Conservation (phyloP, 345 rosid species). For the Aquilaria sinensis region DNA sequence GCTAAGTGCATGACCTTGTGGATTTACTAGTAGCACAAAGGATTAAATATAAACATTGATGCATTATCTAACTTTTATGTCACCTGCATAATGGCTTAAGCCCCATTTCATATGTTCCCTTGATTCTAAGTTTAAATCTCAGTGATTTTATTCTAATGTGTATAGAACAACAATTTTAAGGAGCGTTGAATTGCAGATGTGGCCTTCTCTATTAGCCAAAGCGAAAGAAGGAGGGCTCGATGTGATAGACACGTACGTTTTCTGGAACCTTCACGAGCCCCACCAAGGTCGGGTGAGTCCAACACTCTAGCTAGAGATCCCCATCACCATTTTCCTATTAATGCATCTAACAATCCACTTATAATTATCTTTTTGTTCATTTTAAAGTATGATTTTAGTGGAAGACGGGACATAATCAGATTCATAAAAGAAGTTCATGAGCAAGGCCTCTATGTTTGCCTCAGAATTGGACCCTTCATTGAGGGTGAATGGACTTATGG, state of each 20-base stretch:
- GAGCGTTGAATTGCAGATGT: conserved; percentile 31
- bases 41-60: neutral
- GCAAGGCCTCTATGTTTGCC: conserved; percentile 43
- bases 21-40: neutral
- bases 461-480: conserved; percentile 60
- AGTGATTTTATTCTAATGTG: neutral
- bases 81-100: no score
- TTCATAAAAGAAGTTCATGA: conserved; percentile 38
- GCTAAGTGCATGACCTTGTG: no score
- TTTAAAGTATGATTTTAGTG: conserved; percentile 49
- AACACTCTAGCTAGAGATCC: neutral
- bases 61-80: no score
- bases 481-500: conserved; percentile 70
- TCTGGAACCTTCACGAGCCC: conserved; percentile 65
- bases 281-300: conserved; percentile 35
- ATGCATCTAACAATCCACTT: neutral
- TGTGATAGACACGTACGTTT: conserved; percentile 51
- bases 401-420: conserved; percentile 32
- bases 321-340: neutral
- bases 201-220: conserved; percentile 45
- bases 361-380: neutral
- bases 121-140: no score
- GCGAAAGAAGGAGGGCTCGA: conserved; percentile 54
- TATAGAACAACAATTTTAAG: neutral
- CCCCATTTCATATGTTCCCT: no score